These are phyloP conservation scores for Naganishia albida DNA, from an alignment of 1,284 basidiomycete species.

Conservation along the genomic window DNA sequence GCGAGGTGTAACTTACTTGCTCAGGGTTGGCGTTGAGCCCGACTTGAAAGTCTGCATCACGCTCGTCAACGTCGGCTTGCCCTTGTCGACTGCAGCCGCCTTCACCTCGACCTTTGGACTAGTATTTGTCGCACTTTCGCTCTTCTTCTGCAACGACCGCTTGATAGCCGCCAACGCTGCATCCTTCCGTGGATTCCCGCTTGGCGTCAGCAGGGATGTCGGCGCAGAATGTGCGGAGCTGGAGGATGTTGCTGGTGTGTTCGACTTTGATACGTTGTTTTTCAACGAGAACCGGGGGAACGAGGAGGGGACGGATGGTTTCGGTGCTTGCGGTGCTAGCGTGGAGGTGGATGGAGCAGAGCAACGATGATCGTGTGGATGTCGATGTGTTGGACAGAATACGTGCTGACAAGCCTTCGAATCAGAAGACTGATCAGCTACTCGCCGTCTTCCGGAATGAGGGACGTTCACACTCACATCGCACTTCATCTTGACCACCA, in stretches of 20 bases:
- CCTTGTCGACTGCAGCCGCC: background rate
- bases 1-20: conserved; percentile 8
- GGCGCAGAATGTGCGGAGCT: conserved; percentile 2
- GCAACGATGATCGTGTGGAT: conserved; percentile 33
- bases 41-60: conserved; percentile 26
- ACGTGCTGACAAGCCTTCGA: conserved; percentile 25
- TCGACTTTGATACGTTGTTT: conserved; percentile 17
- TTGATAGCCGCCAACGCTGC: conserved; percentile 34
- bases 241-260: conserved; percentile 1
- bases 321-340: conserved; percentile 1
- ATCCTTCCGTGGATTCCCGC: conserved; percentile 30
- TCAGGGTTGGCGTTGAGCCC: conserved; percentile 15
- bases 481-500: conserved; percentile 52
- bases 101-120: background rate
- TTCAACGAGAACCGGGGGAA: conserved; percentile 18
- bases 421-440: background rate
- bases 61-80: conserved; percentile 16
- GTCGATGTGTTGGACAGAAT: conserved; percentile 34
- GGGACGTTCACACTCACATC: conserved; percentile 39
- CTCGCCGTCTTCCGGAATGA: background rate
- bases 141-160: conserved; percentile 26
- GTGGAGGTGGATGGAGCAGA: conserved; percentile 23
- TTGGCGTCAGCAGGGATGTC: conserved; percentile 16
- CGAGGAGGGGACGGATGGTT: conserved; percentile 4
- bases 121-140: conserved; percentile 1